Evolutionary conservation across 208 protist genomes (phyloP).

Genomic region (Acanthamoeba castellanii): DNA sequence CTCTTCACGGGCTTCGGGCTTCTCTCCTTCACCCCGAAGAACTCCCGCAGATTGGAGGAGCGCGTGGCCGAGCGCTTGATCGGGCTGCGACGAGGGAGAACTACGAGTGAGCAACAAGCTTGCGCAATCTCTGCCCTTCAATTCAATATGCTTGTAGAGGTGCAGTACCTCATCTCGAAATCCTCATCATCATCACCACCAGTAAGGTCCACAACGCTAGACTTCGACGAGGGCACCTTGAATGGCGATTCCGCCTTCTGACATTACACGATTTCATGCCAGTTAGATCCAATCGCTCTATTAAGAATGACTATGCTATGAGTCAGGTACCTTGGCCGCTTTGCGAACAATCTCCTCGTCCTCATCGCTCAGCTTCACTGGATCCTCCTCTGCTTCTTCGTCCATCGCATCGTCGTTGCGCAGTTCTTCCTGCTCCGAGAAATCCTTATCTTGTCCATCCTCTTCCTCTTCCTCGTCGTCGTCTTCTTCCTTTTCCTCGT

Average conservation of each 20-base stretch:
- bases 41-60: not conserved
- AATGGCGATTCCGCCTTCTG: not conserved
- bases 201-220: not conserved
- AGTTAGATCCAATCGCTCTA: not conserved
- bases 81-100: not conserved
- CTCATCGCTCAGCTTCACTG: not conserved
- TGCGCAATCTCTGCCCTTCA: not conserved
- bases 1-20: not conserved
- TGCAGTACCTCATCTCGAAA: not conserved
- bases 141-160: not conserved
- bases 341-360: not conserved
- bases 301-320: not conserved
- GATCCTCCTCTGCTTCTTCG: not conserved
- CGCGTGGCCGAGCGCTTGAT: not conserved
- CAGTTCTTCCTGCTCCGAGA: not conserved
- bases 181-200: not conserved
- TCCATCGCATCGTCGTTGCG: not conserved
- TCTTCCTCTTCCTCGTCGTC: not conserved
- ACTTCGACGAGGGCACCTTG: not conserved
- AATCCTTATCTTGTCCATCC: not conserved
- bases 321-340: not conserved
- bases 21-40: not conserved
- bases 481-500: not conserved
- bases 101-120: not conserved
- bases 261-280: not conserved